Conservation (phyloP, 2,329 filamentous ascomycete species). For the Microcera coccophila region DNA sequence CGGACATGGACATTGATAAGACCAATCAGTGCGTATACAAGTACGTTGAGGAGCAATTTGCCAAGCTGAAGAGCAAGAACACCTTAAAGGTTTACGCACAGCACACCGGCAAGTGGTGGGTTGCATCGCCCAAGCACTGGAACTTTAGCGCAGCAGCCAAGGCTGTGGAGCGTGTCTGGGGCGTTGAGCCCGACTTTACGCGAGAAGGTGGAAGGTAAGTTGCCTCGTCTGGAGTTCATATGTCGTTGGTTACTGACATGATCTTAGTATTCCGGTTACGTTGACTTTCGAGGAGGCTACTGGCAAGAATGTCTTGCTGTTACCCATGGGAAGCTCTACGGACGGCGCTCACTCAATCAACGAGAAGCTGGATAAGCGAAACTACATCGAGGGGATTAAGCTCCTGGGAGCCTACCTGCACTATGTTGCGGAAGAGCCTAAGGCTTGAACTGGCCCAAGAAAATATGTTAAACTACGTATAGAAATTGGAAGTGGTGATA, state of each 20-base stretch:
- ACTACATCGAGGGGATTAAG: constrained; percentile 98
- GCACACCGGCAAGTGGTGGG: constrained; percentile 98
- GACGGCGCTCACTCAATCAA: constrained; percentile 97
- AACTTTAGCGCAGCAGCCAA: constrained; percentile 94
- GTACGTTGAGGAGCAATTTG: constrained; percentile 79
- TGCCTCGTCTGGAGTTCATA: not conserved
- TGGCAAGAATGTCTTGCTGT: constrained; percentile 91
- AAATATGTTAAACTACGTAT: constrained; percentile 1
- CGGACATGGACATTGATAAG: constrained; percentile 89
- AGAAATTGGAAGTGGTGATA: not conserved
- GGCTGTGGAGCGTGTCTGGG: constrained; percentile 94
- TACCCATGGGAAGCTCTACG: constrained; percentile 96
- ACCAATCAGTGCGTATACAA: constrained; percentile 84
- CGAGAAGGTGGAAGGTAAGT: constrained; percentile 84
- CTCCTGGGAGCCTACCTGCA: constrained; percentile 91
- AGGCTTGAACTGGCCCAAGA: constrained; percentile 23
- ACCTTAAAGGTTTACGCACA: constrained; percentile 74
- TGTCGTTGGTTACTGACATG: constrained; percentile 12
- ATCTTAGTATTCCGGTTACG: constrained; percentile 81
- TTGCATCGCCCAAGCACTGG: constrained; percentile 96
- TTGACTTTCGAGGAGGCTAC: constrained; percentile 96
- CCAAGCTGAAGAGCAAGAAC: constrained; percentile 89
- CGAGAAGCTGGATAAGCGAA: constrained; percentile 93
- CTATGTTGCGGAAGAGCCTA: constrained; percentile 89
- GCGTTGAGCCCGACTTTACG: constrained; percentile 89